phyloP scores from a whole-genome alignment of 2,329 filamentous ascomycete genomes.

The Cercospora zeina region DNA sequence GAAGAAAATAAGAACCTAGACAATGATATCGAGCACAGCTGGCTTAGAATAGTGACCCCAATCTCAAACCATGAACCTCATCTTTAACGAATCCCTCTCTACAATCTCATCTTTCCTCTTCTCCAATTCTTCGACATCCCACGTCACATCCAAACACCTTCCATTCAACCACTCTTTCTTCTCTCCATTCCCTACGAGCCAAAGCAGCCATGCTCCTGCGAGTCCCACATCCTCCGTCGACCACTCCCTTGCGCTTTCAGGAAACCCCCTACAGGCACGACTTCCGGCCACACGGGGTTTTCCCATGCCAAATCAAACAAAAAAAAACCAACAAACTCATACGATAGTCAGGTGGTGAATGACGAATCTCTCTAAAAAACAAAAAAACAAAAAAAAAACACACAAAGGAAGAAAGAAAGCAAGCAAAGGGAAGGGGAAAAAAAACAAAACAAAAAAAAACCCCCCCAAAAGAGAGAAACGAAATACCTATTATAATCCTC shows the following conservation, averaged over 20 bases:
- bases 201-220: conserved; percentile 33
- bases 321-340: too few species aligned
- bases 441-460: too few species aligned
- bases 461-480: too few species aligned
- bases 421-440: too few species aligned
- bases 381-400: too few species aligned
- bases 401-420: too few species aligned
- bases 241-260: conserved; percentile 28
- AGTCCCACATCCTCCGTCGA: conserved; percentile 35
- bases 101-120: conserved; percentile 39
- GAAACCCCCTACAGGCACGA: conserved; percentile 38
- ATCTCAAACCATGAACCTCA: conserved; percentile 26
- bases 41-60: too few species aligned
- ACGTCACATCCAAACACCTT: conserved; percentile 41
- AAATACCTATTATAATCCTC: too few species aligned
- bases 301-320: too few species aligned
- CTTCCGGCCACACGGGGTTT: conserved; percentile 37
- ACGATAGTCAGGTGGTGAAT: too few species aligned
- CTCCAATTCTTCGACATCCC: conserved; percentile 45
- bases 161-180: conserved; percentile 43
- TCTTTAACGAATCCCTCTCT: conserved; percentile 41
- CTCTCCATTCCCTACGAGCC: conserved; percentile 34
- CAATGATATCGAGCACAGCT: not conserved
- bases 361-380: too few species aligned
- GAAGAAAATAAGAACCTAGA: not conserved